phyloP scores from a whole-genome alignment of 1,139 yeast species.

The Taphrina flavorubra region DNA sequence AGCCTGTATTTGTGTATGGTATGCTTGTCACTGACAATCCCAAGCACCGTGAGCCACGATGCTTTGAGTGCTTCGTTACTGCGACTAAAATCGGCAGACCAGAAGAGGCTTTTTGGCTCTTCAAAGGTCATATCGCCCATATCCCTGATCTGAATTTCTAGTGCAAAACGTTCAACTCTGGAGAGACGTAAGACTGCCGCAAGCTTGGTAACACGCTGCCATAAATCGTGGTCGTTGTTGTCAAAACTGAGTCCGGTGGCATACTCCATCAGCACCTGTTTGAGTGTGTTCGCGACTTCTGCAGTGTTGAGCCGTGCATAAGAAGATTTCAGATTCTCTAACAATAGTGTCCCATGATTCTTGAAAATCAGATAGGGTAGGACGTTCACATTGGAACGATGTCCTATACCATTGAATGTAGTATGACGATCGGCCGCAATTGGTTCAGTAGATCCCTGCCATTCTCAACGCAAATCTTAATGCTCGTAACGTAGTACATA shows the following conservation, averaged over 20 bases:
- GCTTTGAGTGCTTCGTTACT: slow-evolving; percentile 2
- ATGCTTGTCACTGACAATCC: not conserved
- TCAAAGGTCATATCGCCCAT: not conserved
- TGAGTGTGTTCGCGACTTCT: not conserved
- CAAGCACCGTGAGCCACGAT: not conserved
- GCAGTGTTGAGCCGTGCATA: slow-evolving; percentile 44
- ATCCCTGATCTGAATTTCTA: slow-evolving; percentile 34
- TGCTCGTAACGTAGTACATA: not conserved
- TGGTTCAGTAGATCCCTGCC: not conserved
- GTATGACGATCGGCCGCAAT: not conserved
- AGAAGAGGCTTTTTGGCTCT: slow-evolving; percentile 6
- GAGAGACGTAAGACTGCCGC: slow-evolving; percentile 38
- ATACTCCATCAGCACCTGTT: slow-evolving; percentile 42
- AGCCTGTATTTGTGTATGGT: not conserved
- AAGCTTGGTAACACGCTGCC: slow-evolving; percentile 44
- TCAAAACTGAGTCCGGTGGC: slow-evolving; percentile 51
- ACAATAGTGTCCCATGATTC: slow-evolving; percentile 76
- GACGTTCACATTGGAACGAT: slow-evolving; percentile 20
- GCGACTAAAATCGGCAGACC: not conserved
- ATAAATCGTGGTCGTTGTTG: slow-evolving; percentile 50
- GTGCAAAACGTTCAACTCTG: slow-evolving; percentile 43
- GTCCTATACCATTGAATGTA: slow-evolving; percentile 5
- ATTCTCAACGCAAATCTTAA: slow-evolving; percentile 3
- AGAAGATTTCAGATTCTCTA: slow-evolving; percentile 56
- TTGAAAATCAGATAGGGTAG: slow-evolving; percentile 32